Conservation (phyloP, 176 grass and related monocot species). For the Musa acuminata region DNA sequence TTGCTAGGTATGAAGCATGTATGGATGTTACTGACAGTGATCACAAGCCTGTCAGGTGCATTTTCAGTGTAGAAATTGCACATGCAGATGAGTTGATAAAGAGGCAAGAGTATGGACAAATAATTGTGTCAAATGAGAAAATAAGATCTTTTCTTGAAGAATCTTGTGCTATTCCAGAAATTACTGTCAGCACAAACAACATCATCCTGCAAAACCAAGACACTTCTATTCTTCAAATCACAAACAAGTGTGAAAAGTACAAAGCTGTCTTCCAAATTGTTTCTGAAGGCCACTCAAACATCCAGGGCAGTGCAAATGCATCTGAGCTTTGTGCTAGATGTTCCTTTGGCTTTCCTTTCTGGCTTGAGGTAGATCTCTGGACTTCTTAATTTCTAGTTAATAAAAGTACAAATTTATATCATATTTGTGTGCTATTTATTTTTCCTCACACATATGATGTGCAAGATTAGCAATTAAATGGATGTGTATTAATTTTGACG, state of each 20-base stretch:
- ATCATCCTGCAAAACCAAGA: conserved; percentile 76
- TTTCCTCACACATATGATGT: not conserved
- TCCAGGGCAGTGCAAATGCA: conserved; percentile 45
- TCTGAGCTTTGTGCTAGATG: conserved; percentile 52
- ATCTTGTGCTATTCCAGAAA: conserved; percentile 56
- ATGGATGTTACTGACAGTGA: conserved; percentile 90
- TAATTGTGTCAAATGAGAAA: conserved; percentile 58
- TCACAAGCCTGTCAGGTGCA: conserved; percentile 95
- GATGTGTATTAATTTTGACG: too few species aligned
- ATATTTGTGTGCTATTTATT: not conserved
- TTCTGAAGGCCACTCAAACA: conserved; percentile 58
- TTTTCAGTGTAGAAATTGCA: conserved; percentile 85
- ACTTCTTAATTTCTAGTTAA: not conserved
- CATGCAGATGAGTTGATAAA: conserved; percentile 67
- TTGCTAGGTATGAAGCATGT: conserved; percentile 75
- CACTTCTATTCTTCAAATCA: conserved; percentile 55
- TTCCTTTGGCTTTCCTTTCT: conserved; percentile 83
- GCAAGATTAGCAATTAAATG: not conserved
- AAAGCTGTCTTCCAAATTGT: conserved; percentile 65
- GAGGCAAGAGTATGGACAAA: conserved; percentile 74
- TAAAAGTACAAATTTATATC: not conserved
- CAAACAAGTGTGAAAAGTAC: conserved; percentile 53
- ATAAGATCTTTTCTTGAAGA: conserved; percentile 60
- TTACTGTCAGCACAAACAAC: conserved; percentile 59
- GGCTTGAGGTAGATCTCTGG: conserved; percentile 60